A percentile compares a stretch with the other conserved stretches of the same genome.
These are phyloP conservation scores for Sporothrix protearum DNA, from an alignment of 2,329 filamentous ascomycete genomes.

Conservation along the genomic window DNA sequence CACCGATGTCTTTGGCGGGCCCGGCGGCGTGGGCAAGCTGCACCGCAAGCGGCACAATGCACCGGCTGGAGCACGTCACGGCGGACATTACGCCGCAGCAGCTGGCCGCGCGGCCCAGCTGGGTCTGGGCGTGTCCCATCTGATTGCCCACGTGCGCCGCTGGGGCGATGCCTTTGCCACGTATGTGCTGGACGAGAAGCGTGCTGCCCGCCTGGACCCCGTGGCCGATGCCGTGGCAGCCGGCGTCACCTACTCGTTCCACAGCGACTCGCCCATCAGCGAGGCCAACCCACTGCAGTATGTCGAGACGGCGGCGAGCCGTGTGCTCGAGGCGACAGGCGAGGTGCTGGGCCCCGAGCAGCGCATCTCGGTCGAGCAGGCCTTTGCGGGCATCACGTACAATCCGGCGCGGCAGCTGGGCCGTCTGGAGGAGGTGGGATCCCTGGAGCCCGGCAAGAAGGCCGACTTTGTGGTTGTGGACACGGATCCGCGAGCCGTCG, in stretches of 20 bases:
- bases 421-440: conserved; percentile 22
- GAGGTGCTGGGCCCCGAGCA: conserved; percentile 21
- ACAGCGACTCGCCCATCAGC: conserved; percentile 28
- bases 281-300: conserved; percentile 25
- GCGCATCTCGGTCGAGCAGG: conserved; percentile 23
- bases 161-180: conserved; percentile 24
- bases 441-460: conserved; percentile 24
- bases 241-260: conserved; percentile 25
- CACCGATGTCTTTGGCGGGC: neutral
- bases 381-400: conserved; percentile 24
- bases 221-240: conserved; percentile 22
- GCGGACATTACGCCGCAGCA: conserved; percentile 23
- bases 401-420: conserved; percentile 24
- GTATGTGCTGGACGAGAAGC: conserved; percentile 19
- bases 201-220: conserved; percentile 21
- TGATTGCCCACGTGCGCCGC: conserved; percentile 25
- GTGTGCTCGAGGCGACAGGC: conserved; percentile 21
- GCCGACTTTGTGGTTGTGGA: conserved; percentile 25
- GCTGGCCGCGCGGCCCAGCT: conserved; percentile 23
- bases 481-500: conserved; percentile 18
- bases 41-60: conserved; percentile 19
- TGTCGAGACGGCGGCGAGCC: conserved; percentile 24
- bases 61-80: conserved; percentile 26
- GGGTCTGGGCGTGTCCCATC: conserved; percentile 21
- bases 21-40: neutral